These are phyloP conservation scores for Nakazawaea anatomiae DNA, from an alignment of 805 yeast genomes.

Conservation along the genomic window DNA sequence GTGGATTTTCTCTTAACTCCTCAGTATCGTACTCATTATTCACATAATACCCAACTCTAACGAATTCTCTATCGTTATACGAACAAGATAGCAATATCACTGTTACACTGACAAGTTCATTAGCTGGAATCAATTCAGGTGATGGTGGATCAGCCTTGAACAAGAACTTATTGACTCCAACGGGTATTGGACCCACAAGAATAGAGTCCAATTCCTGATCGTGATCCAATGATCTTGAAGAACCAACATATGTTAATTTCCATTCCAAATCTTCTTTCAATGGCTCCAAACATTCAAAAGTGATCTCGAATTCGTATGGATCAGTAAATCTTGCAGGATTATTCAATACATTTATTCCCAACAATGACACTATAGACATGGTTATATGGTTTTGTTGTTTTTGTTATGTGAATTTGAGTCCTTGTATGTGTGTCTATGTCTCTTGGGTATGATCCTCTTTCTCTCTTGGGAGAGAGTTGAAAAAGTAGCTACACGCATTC, in stretches of 20 bases:
- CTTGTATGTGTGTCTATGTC: too few relatives aligned
- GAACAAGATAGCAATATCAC: constrained; percentile 91
- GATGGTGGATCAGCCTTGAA: constrained; percentile 96
- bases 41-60: constrained; percentile 95
- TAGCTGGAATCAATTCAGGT: constrained; percentile 92
- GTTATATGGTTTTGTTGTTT: too few relatives aligned
- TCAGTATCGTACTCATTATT: constrained; percentile 95
- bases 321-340: constrained; percentile 94
- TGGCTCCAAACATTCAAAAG: constrained; percentile 94
- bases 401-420: too few relatives aligned
- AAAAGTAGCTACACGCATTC: too few relatives aligned
- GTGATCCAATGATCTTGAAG: constrained; percentile 88
- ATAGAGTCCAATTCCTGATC: constrained; percentile 96
- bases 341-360: constrained; percentile 87
- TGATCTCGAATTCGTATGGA: constrained; percentile 93
- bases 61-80: constrained; percentile 90
- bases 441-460: too few relatives aligned
- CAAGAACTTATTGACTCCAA: constrained; percentile 89
- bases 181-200: constrained; percentile 98
- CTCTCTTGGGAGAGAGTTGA: too few relatives aligned
- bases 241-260: constrained; percentile 96
- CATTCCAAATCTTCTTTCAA: constrained; percentile 90
- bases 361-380: constrained; percentile 90
- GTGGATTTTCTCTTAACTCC: constrained; percentile 90
- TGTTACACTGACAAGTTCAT: constrained; percentile 91